Percentiles rank a stretch among this genome's conserved stretches.
phyloP scores from a whole-genome alignment of 78 protist genomes.

The Dictyostelium citrinum region DNA sequence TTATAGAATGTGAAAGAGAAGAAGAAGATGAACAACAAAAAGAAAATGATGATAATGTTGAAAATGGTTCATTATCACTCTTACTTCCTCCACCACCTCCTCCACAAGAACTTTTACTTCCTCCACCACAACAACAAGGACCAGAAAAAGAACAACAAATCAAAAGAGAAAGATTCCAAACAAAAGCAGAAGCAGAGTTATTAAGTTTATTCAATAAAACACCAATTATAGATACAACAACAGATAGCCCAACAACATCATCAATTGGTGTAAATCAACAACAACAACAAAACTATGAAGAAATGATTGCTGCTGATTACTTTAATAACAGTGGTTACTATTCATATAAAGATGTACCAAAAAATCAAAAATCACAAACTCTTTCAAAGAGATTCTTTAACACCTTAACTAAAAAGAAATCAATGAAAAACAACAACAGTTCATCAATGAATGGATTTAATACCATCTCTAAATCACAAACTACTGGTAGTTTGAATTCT shows the following conservation, averaged over 20 bases:
- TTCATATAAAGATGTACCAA: neutral
- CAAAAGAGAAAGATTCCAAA: conserved; percentile 35
- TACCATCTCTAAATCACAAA: neutral
- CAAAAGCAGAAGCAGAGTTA: conserved; percentile 24
- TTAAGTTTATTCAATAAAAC: neutral
- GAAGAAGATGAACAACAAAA: neutral
- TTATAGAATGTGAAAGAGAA: neutral
- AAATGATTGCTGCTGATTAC: neutral
- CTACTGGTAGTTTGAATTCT: neutral
- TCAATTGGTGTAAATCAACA: neutral
- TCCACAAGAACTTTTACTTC: neutral
- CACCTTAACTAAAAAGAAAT: conserved; percentile 22
- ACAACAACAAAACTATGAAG: neutral
- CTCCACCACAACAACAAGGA: neutral
- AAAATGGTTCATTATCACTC: neutral
- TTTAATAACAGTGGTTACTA: neutral
- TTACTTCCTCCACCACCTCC: neutral
- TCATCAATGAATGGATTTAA: neutral
- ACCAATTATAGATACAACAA: neutral
- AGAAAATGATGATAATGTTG: neutral
- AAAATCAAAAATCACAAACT: neutral
- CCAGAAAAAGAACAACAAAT: neutral
- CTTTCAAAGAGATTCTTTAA: conserved; percentile 14
- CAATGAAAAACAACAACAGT: conserved; percentile 12
- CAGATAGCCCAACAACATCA: neutral